These are phyloP conservation scores for Wickerhamomyces mucosus DNA, from an alignment of 805 yeast genomes.

Conservation along the genomic window DNA sequence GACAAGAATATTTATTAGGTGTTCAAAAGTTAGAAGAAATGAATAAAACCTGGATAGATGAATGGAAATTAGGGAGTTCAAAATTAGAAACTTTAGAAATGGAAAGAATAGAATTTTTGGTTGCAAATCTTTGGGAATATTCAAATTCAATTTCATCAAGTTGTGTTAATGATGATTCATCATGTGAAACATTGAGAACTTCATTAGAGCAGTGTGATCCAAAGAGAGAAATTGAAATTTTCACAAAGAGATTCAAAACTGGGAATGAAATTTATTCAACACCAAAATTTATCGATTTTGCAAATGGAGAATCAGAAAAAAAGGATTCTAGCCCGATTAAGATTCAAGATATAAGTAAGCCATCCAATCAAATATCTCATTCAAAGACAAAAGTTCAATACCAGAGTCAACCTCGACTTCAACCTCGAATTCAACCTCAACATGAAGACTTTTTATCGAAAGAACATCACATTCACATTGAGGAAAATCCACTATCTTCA, in stretches of 20 bases:
- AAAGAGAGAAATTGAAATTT: conserved; percentile 43
- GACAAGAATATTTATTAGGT: conserved; percentile 49
- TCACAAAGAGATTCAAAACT: conserved; percentile 47
- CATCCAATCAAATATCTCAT: neutral
- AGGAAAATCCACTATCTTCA: conserved; percentile 3
- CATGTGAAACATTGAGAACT: conserved; percentile 62
- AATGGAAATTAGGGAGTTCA: conserved; percentile 60
- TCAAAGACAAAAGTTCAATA: neutral
- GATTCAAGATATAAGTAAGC: neutral
- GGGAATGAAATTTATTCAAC: conserved; percentile 53
- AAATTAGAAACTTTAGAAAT: conserved; percentile 60
- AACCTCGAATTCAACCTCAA: conserved; percentile 3
- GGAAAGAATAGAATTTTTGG: conserved; percentile 60
- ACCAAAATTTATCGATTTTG: conserved; percentile 55
- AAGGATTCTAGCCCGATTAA: conserved; percentile 1
- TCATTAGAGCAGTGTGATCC: conserved; percentile 62
- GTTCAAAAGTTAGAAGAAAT: conserved; percentile 44
- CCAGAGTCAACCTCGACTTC: neutral
- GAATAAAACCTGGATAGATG: conserved; percentile 55
- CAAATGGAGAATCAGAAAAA: conserved; percentile 31
- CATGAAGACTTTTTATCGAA: neutral
- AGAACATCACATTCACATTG: neutral
- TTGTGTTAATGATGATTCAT: conserved; percentile 72
- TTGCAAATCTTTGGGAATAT: conserved; percentile 68
- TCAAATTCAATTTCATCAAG: conserved; percentile 65